Evolutionary conservation across 75 land plant genomes (phyloP).

Genomic region (Pinus taeda): DNA sequence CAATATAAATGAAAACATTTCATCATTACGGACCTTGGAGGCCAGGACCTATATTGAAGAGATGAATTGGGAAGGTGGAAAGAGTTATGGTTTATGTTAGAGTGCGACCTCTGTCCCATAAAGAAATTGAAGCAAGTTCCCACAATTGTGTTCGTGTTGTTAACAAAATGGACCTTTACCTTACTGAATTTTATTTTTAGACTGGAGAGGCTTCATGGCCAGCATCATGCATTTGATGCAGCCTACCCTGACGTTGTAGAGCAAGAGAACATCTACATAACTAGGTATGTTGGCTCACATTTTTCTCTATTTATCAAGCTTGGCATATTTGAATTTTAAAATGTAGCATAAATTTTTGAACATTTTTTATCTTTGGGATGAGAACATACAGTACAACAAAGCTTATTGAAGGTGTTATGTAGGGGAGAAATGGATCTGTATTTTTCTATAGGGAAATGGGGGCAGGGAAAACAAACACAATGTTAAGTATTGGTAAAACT

Average conservation of each 20-base stretch:
- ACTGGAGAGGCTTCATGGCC: conserved; percentile 19
- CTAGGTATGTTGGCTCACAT: conserved; percentile 10
- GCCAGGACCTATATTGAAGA: too few relatives aligned
- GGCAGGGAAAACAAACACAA: conserved; percentile 31
- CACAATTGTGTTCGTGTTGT: conserved; percentile 12
- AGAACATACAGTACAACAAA: conserved; percentile 13
- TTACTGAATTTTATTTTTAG: conserved; percentile 11
- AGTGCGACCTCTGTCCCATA: conserved; percentile 25
- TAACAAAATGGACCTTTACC: conserved; percentile 11
- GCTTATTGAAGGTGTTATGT: conserved; percentile 21
- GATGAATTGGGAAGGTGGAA: too few relatives aligned
- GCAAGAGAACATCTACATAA: conserved; percentile 18
- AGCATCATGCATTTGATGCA: conserved; percentile 25
- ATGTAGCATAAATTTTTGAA: not conserved
- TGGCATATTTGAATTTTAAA: too few relatives aligned
- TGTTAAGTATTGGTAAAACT: conserved; percentile 15
- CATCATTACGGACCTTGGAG: too few relatives aligned
- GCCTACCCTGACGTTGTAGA: conserved; percentile 13
- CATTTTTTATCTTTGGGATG: not conserved
- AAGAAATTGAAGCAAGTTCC: conserved; percentile 22
- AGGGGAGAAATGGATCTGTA: conserved; percentile 23
- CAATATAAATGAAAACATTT: too few relatives aligned
- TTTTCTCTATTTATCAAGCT: not conserved
- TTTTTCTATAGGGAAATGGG: conserved; percentile 38
- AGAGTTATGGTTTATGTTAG: conserved; percentile 31